These are phyloP conservation scores for Sindora glabra DNA, from an alignment of 306 rosid genomes.

Conservation along the genomic window DNA sequence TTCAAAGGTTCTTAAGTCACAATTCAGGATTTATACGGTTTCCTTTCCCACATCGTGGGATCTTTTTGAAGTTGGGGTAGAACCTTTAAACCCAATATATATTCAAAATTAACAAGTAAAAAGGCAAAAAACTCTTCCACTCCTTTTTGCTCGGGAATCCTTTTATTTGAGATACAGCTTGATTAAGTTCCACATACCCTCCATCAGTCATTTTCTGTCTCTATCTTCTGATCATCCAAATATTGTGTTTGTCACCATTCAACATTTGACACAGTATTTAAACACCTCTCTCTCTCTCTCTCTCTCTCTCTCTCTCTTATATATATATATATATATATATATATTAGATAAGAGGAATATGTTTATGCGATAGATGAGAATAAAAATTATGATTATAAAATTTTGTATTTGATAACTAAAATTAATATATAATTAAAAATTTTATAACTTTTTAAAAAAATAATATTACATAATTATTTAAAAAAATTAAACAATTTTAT, in stretches of 20 bases:
- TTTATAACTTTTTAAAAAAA: no score
- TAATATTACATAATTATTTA: no score
- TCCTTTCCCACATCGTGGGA: constrained; percentile 16
- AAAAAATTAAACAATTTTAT: no score
- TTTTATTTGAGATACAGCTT: background rate
- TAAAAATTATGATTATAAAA: no score
- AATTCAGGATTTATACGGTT: background rate
- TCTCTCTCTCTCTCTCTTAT: no score
- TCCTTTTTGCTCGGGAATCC: constrained; percentile 13
- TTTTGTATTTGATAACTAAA: no score
- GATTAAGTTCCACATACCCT: background rate
- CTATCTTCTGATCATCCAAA: no score
- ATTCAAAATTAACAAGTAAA: background rate
- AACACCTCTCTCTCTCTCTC: no score
- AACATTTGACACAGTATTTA: constrained; percentile 11
- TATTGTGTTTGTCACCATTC: background rate
- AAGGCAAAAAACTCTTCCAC: background rate
- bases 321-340: no score
- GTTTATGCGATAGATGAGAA: no score
- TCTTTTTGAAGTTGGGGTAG: background rate
- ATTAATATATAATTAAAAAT: no score
- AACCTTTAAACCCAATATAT: background rate
- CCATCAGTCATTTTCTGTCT: constrained; percentile 3
- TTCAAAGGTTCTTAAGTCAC: constrained; percentile 10
- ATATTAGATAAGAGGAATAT: no score